Evolutionary conservation across 805 yeast genomes (phyloP), one percentile per base, ranked within the genome.

Genomic region (Saturnispora bothae): DNA sequence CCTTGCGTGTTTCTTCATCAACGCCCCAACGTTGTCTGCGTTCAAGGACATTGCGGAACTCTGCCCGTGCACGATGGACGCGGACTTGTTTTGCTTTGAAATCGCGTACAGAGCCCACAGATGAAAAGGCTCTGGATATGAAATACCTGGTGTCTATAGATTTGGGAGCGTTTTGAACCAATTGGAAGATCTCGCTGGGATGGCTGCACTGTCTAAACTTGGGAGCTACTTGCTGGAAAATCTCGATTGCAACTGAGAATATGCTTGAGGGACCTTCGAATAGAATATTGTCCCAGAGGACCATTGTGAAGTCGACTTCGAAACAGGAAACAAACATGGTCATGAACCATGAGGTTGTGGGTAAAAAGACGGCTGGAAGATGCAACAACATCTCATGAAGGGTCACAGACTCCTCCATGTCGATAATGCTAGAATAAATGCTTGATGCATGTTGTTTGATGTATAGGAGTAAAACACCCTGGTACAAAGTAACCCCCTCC

Each of bases 261-360:
- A 92, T 64, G 9, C 92, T 73, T 51, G 83, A 83, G 2, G 95
- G 79, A 21, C 85, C 96, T 55, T 89, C 97, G 53, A 82, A 85
- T 66, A 94, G 88, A 35, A 89, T 61, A 44, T 94, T 83, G 59
- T 92, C 98, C 97, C 98, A 89, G 0, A 92, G 78, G 40, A 97
- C 64, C 31, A 92, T 63, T 7, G 85, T 80, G 0, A 94, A 73
- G 52, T 92, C 97, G 17, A 85, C 75, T 0, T 98, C 98, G 19
- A 92, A 59, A 1, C 80, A 76, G 0, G 95, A 95, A 26, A 92
- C 85, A 59, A 83, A 92, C n/a, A 84, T 73, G 50, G 96, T 83
- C 97, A 92, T 89, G 54, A 92, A 92, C 98, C 98, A 92, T 39
- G 95, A 78, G 0, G 96, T 89, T 1, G 97, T 92, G 48, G 94